Percentiles rank a stretch among this genome's conserved stretches.
These are phyloP conservation scores for Echeveria elegans DNA, from an alignment of 164 flowering plant genomes.

Conservation along the genomic window DNA sequence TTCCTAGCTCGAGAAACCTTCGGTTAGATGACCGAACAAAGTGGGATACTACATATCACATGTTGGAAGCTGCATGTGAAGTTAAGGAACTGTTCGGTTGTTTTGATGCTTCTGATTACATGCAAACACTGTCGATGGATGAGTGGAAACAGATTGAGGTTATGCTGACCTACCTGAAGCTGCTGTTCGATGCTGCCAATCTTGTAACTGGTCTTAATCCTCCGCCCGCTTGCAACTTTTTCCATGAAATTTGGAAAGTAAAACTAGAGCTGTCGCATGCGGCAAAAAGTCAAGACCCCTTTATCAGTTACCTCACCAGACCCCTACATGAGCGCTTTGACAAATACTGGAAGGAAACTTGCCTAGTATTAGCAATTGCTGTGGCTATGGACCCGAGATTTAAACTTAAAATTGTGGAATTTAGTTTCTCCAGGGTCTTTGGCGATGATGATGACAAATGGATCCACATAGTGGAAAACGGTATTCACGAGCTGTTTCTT, in stretches of 20 bases:
- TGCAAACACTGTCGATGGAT: slow-evolving; percentile 40
- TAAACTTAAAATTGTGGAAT: slow-evolving; percentile 73
- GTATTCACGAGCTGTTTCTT: slow-evolving; percentile 59
- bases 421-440: slow-evolving; percentile 52
- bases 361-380: slow-evolving; percentile 54
- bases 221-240: slow-evolving; percentile 53
- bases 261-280: slow-evolving; percentile 46
- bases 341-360: slow-evolving; percentile 56
- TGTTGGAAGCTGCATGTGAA: slow-evolving; percentile 60
- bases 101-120: slow-evolving; percentile 51
- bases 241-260: slow-evolving; percentile 59
- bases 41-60: slow-evolving; percentile 67
- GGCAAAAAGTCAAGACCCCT: slow-evolving; percentile 38
- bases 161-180: slow-evolving; percentile 48
- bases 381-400: slow-evolving; percentile 88
- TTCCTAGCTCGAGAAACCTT: slow-evolving; percentile 44
- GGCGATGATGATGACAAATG: slow-evolving; percentile 47
- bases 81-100: slow-evolving; percentile 62
- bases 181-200: slow-evolving; percentile 52
- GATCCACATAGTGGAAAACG: slow-evolving; percentile 45
- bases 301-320: slow-evolving; percentile 32
- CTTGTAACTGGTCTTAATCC: slow-evolving; percentile 30
- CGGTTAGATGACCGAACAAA: slow-evolving; percentile 39
- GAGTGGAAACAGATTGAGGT: slow-evolving; percentile 74
- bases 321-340: slow-evolving; percentile 58